Evolutionary conservation across 257 asterid genomes (phyloP).

Genomic region (Capsicum chinense): DNA sequence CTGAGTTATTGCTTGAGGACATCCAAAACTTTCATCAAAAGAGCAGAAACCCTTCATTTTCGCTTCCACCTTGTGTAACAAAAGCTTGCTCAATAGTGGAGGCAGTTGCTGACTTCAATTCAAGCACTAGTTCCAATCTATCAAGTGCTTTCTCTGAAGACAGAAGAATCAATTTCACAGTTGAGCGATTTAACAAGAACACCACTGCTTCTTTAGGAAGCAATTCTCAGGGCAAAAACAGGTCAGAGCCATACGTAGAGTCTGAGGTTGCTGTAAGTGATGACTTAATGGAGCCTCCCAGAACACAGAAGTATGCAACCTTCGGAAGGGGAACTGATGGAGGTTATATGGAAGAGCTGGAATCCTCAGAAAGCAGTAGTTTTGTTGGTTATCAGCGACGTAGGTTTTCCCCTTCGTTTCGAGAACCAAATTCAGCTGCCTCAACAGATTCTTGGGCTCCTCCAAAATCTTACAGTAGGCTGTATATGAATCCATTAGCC

Average conservation of each 20-base stretch:
- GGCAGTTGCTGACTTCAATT: constrained; percentile 94
- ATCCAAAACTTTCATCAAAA: constrained; percentile 95
- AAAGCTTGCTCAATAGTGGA: constrained; percentile 88
- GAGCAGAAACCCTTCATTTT: constrained; percentile 46
- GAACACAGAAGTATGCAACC: constrained; percentile 79
- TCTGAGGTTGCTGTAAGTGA: constrained; percentile 65
- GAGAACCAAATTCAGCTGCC: constrained; percentile 79
- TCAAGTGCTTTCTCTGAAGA: constrained; percentile 47
- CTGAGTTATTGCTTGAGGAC: constrained; percentile 83
- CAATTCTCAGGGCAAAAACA: constrained; percentile 40
- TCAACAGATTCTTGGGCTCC: constrained; percentile 43
- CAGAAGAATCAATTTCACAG: constrained; percentile 37
- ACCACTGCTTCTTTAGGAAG: constrained; percentile 28
- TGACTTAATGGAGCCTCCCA: constrained; percentile 68
- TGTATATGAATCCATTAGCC: constrained; percentile 43
- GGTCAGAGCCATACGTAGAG: constrained; percentile 53
- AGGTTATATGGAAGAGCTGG: constrained; percentile 61
- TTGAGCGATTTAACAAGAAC: constrained; percentile 39
- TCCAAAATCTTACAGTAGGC: constrained; percentile 49
- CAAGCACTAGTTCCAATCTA: constrained; percentile 57
- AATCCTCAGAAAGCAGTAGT: constrained; percentile 86
- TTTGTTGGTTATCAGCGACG: constrained; percentile 49
- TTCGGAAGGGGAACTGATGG: constrained; percentile 61
- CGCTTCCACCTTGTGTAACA: constrained; percentile 77
- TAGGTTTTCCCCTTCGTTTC: constrained; percentile 57